These are phyloP conservation scores for Melampsora larici-populina DNA, from an alignment of 1,284 basidiomycete genomes.

Conservation along the genomic window DNA sequence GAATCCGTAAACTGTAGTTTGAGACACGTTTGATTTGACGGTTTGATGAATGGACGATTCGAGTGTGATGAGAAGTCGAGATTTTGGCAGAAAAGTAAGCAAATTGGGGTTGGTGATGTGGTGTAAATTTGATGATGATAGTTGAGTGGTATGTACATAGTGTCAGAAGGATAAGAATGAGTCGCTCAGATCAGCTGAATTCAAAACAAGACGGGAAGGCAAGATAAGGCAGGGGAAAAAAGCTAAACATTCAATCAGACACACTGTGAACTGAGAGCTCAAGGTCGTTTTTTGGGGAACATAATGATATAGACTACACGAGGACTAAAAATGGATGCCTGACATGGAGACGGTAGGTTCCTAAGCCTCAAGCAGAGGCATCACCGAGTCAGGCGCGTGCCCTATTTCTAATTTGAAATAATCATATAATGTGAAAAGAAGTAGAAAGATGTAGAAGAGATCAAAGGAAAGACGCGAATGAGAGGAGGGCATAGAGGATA, in stretches of 20 bases:
- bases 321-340: background rate
- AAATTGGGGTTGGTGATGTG: background rate
- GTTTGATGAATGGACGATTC: constrained; percentile 4
- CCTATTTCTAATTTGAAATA: no score
- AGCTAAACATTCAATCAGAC: background rate
- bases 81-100: constrained; percentile 39
- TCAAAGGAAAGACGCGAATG: background rate
- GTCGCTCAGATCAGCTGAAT: no score
- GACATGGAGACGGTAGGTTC: background rate
- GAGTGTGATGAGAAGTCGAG: constrained; percentile 48
- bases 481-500: background rate
- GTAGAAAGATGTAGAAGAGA: background rate
- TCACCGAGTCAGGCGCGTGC: no score
- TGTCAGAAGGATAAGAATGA: background rate
- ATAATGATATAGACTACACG: no score
- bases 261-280: constrained; percentile 1
- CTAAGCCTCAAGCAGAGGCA: no score
- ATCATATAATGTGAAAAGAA: background rate
- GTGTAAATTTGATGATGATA: background rate
- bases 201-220: no score
- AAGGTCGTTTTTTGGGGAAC: background rate
- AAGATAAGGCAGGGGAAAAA: background rate
- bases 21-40: constrained; percentile 22
- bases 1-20: constrained; percentile 83
- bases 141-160: background rate